Evolutionary conservation across 129 eudicot species (phyloP).

Genomic region (Tanacetum coccineum): DNA sequence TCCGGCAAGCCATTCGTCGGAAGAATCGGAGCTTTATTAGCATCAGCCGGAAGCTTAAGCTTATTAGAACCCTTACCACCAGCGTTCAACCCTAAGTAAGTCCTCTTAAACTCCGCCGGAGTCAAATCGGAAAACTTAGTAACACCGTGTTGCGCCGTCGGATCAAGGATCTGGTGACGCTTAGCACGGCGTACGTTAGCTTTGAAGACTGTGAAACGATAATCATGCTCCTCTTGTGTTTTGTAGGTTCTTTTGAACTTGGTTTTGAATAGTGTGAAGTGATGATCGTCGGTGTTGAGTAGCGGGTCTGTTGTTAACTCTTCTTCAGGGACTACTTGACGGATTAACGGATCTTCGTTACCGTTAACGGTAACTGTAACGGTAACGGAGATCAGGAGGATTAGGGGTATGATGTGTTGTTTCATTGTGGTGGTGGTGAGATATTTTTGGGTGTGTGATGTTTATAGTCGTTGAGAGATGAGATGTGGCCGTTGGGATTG

Average conservation of each 20-base stretch:
- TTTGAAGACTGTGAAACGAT: too few relatives aligned
- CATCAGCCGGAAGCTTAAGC: too few relatives aligned
- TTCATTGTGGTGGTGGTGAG: constrained; percentile 4
- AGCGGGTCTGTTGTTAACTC: too few relatives aligned
- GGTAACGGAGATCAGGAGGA: constrained; percentile 27
- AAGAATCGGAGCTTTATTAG: constrained; percentile 36
- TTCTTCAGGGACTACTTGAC: constrained; percentile 56
- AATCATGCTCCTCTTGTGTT: too few relatives aligned
- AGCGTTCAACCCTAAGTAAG: too few relatives aligned
- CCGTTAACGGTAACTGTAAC: constrained; percentile 5
- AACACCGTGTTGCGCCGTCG: too few relatives aligned
- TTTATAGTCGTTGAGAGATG: constrained; percentile 29
- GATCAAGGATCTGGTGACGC: too few relatives aligned
- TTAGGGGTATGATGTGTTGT: constrained; percentile 11
- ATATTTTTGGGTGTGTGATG: constrained; percentile 9
- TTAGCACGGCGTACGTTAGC: too few relatives aligned
- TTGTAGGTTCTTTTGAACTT: too few relatives aligned
- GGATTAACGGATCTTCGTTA: constrained; percentile 52
- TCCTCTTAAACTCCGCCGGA: too few relatives aligned
- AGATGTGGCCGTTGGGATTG: constrained; percentile 3
- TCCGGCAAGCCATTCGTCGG: constrained; percentile 62
- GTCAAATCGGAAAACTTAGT: too few relatives aligned
- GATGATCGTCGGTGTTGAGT: constrained; percentile 44
- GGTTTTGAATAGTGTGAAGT: constrained; percentile 66
- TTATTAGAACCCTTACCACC: too few relatives aligned